Evolutionary conservation across 495 filamentous ascomycete genomes (phyloP).

Genomic region (Trichocladium uniseriatum): DNA sequence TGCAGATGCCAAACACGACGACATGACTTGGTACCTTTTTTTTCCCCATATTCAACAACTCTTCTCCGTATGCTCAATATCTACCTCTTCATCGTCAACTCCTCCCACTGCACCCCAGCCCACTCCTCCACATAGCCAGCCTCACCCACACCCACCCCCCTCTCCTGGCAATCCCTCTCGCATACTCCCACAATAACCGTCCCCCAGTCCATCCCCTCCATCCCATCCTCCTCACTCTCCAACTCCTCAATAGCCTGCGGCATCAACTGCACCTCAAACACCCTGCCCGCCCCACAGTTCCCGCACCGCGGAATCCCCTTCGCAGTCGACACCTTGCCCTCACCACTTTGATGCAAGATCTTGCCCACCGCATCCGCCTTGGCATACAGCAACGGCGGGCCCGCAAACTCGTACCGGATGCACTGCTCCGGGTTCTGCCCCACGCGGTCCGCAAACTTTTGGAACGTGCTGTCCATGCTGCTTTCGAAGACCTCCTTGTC

Average conservation of each 20-base stretch:
- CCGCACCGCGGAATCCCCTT: slow-evolving; percentile 61
- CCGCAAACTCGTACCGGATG: slow-evolving; percentile 83
- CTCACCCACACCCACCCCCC: slow-evolving; percentile 19
- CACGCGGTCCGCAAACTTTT: slow-evolving; percentile 79
- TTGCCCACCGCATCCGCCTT: slow-evolving; percentile 66
- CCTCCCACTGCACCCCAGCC: slow-evolving; percentile 97
- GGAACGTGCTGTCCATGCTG: slow-evolving; percentile 77
- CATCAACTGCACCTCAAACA: slow-evolving; percentile 81
- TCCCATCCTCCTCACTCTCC: slow-evolving; percentile 63
- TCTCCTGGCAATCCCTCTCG: slow-evolving; percentile 28
- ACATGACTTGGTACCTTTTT: slow-evolving; percentile 12
- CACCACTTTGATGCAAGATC: slow-evolving; percentile 33
- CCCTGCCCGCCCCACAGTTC: slow-evolving; percentile 62
- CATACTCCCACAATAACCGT: slow-evolving; percentile 90
- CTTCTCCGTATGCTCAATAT: too few relatives aligned
- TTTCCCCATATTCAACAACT: too few relatives aligned
- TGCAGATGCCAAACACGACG: slow-evolving; percentile 21
- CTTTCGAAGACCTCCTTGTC: slow-evolving; percentile 79
- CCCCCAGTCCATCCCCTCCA: slow-evolving; percentile 98
- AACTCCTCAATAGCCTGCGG: slow-evolving; percentile 86
- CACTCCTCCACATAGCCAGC: slow-evolving; percentile 77
- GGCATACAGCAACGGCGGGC: slow-evolving; percentile 71
- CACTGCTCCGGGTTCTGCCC: slow-evolving; percentile 91
- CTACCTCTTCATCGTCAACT: slow-evolving; percentile 36
- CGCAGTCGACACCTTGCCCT: slow-evolving; percentile 10